phyloP scores from a whole-genome alignment of 768 basidiomycete genomes.

The Kockovaella imperatae region DNA sequence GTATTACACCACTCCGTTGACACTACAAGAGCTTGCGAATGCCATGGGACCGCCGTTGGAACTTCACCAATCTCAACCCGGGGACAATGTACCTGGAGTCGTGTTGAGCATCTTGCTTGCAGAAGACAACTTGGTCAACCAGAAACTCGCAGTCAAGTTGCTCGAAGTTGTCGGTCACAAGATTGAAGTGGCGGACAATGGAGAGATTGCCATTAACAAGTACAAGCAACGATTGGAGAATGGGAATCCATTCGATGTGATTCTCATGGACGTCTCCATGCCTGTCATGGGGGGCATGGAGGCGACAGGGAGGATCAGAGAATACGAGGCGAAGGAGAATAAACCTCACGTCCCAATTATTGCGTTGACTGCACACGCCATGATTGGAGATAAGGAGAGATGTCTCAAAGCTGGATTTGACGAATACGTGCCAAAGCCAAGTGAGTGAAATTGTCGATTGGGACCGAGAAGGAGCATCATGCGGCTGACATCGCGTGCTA shows the following conservation, averaged over 20 bases:
- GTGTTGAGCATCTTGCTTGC: conserved; percentile 89
- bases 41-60: conserved; percentile 91
- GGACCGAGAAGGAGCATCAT: not conserved
- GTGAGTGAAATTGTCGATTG: not conserved
- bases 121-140: conserved; percentile 75
- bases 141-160: conserved; percentile 87
- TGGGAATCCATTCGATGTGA: conserved; percentile 76
- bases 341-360: conserved; percentile 79
- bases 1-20: conserved; percentile 84
- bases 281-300: conserved; percentile 90
- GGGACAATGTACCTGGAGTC: conserved; percentile 74
- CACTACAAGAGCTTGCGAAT: conserved; percentile 77
- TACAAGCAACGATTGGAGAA: conserved; percentile 53
- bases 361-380: conserved; percentile 94
- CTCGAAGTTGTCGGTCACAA: conserved; percentile 91
- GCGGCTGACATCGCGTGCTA: too few relatives aligned
- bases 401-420: conserved; percentile 43
- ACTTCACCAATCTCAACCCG: conserved; percentile 83
- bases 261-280: conserved; percentile 89
- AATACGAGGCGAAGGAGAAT: conserved; percentile 66
- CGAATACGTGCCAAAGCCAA: conserved; percentile 7
- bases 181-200: conserved; percentile 96
- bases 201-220: conserved; percentile 80
- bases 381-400: conserved; percentile 45
- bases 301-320: conserved; percentile 83